phyloP scores from a whole-genome alignment of 1,284 basidiomycete species.

The Cronartium quercuum region DNA sequence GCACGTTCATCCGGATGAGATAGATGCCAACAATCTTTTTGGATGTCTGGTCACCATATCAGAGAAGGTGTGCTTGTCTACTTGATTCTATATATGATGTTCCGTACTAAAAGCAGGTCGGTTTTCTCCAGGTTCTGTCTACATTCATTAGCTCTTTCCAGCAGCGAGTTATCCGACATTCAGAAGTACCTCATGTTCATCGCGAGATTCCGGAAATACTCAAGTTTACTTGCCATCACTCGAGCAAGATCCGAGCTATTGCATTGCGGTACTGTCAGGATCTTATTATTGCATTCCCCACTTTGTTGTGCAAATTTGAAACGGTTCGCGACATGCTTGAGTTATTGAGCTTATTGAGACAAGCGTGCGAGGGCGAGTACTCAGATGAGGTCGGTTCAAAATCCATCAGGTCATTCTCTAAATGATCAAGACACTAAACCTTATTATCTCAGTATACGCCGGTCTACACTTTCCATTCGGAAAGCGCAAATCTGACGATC shows the following conservation, averaged over 20 bases:
- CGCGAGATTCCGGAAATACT: slow-evolving; percentile 28
- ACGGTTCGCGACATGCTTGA: slow-evolving; percentile 74
- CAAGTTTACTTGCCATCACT: slow-evolving; percentile 17
- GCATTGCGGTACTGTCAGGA: slow-evolving; percentile 59
- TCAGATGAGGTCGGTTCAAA: slow-evolving; percentile 67
- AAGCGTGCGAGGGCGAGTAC: slow-evolving; percentile 83
- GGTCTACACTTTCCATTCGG: slow-evolving; percentile 71
- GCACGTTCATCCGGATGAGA: slow-evolving; percentile 76
- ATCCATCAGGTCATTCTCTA: background rate
- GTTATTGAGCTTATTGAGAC: slow-evolving; percentile 77
- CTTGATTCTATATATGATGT: background rate
- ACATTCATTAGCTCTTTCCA: slow-evolving; percentile 35
- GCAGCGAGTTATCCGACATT: slow-evolving; percentile 32
- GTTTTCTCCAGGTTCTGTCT: slow-evolving; percentile 20
- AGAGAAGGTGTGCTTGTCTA: slow-evolving; percentile 60
- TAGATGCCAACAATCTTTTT: slow-evolving; percentile 56
- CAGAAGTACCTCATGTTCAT: slow-evolving; percentile 27
- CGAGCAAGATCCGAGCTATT: slow-evolving; percentile 20
- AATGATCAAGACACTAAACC: background rate
- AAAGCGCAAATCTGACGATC: slow-evolving; percentile 63
- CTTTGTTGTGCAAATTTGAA: slow-evolving; percentile 80
- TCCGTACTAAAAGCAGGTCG: background rate
- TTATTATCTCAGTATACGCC: slow-evolving; percentile 67
- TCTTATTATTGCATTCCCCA: slow-evolving; percentile 86
- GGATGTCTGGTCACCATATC: slow-evolving; percentile 77